Evolutionary conservation across 495 filamentous ascomycete species (phyloP).

Genomic region (Penicillium alfredii): DNA sequence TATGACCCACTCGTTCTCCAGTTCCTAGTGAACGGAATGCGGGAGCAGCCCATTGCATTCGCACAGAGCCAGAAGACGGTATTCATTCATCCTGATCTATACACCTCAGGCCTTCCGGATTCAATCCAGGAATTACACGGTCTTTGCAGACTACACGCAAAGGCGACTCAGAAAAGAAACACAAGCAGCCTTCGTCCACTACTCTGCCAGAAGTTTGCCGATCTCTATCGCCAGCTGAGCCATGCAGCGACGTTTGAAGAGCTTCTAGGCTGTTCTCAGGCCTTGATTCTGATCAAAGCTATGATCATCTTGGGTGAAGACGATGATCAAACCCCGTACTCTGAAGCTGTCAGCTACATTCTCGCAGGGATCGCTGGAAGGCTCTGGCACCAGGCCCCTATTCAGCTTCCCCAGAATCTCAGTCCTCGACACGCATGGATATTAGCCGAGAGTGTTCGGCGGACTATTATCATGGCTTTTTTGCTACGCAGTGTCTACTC

Average conservation of each 20-base stretch:
- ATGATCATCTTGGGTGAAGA: constrained; percentile 29
- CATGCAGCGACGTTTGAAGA: constrained; percentile 27
- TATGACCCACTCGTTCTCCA: constrained; percentile 15
- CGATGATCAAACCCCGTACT: constrained; percentile 8
- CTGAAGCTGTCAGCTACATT: constrained; percentile 18
- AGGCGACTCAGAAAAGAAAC: too few relatives aligned
- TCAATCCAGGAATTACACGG: constrained; percentile 22
- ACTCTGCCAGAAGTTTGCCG: constrained; percentile 19
- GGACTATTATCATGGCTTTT: constrained; percentile 35
- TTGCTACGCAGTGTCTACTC: constrained; percentile 35
- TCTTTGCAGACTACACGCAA: constrained; percentile 22
- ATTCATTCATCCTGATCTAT: constrained; percentile 38
- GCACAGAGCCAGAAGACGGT: constrained; percentile 17
- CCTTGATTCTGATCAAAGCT: constrained; percentile 32
- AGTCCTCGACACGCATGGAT: constrained; percentile 40
- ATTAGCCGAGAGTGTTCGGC: constrained; percentile 39
- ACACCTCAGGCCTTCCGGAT: constrained; percentile 19
- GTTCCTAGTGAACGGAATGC: constrained; percentile 20
- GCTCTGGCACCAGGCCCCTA: constrained; percentile 25
- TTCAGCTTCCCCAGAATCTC: constrained; percentile 16
- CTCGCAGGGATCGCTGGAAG: constrained; percentile 15
- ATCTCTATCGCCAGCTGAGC: constrained; percentile 11
- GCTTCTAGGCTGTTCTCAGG: constrained; percentile 31
- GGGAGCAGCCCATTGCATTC: constrained; percentile 13
- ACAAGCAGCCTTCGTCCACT: too few relatives aligned